Conservation (phyloP, 2,329 filamentous ascomycete species). For the Pyricularia sp. region DNA sequence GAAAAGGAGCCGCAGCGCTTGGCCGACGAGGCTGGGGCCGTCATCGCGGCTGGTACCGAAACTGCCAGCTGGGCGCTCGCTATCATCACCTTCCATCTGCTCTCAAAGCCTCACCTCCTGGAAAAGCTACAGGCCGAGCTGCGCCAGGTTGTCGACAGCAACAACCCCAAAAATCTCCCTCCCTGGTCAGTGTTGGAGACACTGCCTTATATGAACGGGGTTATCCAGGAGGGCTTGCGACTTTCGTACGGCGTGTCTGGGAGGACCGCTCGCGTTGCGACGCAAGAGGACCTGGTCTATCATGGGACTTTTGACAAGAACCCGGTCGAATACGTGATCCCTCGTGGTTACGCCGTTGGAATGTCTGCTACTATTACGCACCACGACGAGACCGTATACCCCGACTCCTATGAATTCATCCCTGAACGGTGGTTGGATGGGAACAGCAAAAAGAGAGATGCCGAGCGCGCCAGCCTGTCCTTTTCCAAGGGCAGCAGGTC, state of each 20-base stretch:
- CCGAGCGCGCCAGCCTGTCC: conserved; percentile 26
- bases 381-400: conserved; percentile 26
- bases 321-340: conserved; percentile 20
- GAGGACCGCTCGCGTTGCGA: conserved; percentile 12
- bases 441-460: conserved; percentile 15
- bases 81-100: conserved; percentile 18
- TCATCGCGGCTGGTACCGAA: conserved; percentile 29
- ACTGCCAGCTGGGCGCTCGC: conserved; percentile 22
- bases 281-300: conserved; percentile 14
- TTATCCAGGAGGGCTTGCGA: conserved; percentile 16
- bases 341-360: conserved; percentile 25
- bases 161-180: conserved; percentile 10
- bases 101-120: conserved; percentile 14
- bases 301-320: neutral
- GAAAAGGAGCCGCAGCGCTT: conserved; percentile 16
- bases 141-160: conserved; percentile 16
- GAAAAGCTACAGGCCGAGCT: conserved; percentile 12
- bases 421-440: conserved; percentile 31
- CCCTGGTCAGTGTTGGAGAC: conserved; percentile 23
- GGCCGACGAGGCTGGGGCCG: conserved; percentile 24
- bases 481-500: conserved; percentile 30
- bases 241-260: conserved; percentile 12
- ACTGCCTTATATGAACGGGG: conserved; percentile 24
- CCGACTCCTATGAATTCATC: conserved; percentile 25
- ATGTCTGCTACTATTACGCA: conserved; percentile 28